Percentiles rank a stretch among this genome's conserved stretches.
Conservation (phyloP, 225 moss, liverwort and hornwort species). For the Marchantia polymorpha region DNA sequence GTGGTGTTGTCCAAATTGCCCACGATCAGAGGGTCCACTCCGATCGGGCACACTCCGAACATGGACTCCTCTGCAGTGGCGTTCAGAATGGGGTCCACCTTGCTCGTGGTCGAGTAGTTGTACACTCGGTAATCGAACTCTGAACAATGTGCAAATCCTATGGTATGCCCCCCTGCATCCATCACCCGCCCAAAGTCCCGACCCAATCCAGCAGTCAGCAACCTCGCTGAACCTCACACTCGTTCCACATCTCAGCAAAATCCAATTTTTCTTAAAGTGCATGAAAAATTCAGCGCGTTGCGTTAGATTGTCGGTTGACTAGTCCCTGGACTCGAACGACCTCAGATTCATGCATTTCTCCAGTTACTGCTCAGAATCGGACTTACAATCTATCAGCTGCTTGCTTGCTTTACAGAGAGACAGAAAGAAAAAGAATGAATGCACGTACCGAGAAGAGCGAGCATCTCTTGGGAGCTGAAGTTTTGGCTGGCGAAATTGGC, state of each 20-base stretch:
- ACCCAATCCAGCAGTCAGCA: too few relatives aligned
- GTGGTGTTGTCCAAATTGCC: slow-evolving; percentile 23
- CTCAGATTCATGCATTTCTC: too few relatives aligned
- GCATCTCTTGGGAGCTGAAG: slow-evolving; percentile 16
- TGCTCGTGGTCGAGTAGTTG: slow-evolving; percentile 20
- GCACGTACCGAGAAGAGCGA: slow-evolving; percentile 15
- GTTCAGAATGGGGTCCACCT: slow-evolving; percentile 23
- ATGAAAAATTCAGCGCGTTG: too few relatives aligned
- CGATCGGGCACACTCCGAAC: slow-evolving; percentile 17
- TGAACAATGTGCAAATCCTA: slow-evolving; percentile 27
- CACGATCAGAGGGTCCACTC: slow-evolving; percentile 5
- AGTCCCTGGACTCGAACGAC: too few relatives aligned
- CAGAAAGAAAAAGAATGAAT: neutral
- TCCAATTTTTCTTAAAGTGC: too few relatives aligned
- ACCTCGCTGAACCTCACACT: too few relatives aligned
- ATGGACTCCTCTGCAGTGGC: neutral
- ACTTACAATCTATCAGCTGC: too few relatives aligned
- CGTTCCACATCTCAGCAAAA: too few relatives aligned
- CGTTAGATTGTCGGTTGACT: too few relatives aligned
- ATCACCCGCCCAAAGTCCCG: too few relatives aligned
- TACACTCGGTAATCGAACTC: slow-evolving; percentile 21
- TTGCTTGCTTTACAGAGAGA: too few relatives aligned
- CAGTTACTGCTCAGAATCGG: too few relatives aligned
- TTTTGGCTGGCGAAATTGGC: slow-evolving; percentile 18
- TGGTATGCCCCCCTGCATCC: slow-evolving; percentile 28